phyloP scores from a whole-genome alignment of 441 rosid species.

The Viola pubescens region DNA sequence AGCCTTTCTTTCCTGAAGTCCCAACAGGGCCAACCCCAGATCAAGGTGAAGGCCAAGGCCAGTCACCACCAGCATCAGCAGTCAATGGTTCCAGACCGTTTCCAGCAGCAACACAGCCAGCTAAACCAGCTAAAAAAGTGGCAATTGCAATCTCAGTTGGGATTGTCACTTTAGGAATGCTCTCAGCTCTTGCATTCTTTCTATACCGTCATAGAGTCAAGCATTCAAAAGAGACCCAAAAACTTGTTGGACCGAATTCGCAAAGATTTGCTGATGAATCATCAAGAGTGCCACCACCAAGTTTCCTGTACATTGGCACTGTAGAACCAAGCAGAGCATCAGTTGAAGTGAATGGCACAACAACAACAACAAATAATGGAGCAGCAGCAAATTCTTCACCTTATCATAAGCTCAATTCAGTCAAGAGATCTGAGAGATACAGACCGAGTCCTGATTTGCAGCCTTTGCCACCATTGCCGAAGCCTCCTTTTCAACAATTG shows the following conservation, averaged over 20 bases:
- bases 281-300: slow-evolving; percentile 51
- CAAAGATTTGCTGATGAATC: slow-evolving; percentile 49
- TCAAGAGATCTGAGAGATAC: slow-evolving; percentile 73
- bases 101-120: slow-evolving; percentile 55
- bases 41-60: slow-evolving; percentile 40
- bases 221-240: slow-evolving; percentile 54
- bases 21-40: slow-evolving; percentile 46
- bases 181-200: slow-evolving; percentile 83
- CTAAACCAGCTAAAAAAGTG: slow-evolving; percentile 70
- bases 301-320: slow-evolving; percentile 80
- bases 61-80: slow-evolving; percentile 32
- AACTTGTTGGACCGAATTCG: slow-evolving; percentile 57
- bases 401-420: slow-evolving; percentile 57
- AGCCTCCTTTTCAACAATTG: slow-evolving; percentile 36
- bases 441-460: slow-evolving; percentile 94
- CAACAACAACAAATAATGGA: slow-evolving; percentile 1
- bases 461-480: slow-evolving; percentile 70
- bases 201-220: slow-evolving; percentile 65
- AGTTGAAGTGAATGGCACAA: slow-evolving; percentile 30
- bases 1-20: slow-evolving; percentile 88
- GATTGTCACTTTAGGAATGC: slow-evolving; percentile 88
- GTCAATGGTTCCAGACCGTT: slow-evolving; percentile 57
- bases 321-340: slow-evolving; percentile 60
- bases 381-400: slow-evolving; percentile 50
- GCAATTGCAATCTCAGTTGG: slow-evolving; percentile 87